Evolutionary conservation across 1,139 yeast genomes (phyloP).

Genomic region (Suhomyces wounanorum): DNA sequence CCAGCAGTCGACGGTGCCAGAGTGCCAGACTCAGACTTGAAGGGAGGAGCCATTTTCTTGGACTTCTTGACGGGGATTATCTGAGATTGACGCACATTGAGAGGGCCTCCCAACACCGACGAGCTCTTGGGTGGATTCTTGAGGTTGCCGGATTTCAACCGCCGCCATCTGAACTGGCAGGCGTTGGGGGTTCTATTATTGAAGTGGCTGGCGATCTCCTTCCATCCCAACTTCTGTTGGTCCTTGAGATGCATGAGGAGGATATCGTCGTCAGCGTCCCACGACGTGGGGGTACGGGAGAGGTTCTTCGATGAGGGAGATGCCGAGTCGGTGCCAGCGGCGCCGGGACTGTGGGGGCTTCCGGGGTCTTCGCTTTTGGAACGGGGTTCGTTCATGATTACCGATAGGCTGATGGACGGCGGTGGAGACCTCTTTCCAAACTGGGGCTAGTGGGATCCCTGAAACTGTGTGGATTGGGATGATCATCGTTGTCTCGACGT

Average conservation of each 20-base stretch:
- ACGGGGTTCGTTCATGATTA: conserved; percentile 7
- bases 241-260: conserved; percentile 70
- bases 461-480: conserved; percentile 9
- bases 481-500: conserved; percentile 16
- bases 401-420: neutral
- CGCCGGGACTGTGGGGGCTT: conserved; percentile 9
- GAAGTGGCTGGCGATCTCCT: conserved; percentile 70
- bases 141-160: conserved; percentile 64
- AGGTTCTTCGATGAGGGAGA: conserved; percentile 17
- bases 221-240: conserved; percentile 73
- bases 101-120: conserved; percentile 22
- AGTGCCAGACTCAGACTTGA: conserved; percentile 13
- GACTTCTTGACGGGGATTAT: conserved; percentile 21
- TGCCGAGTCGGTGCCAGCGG: conserved; percentile 3
- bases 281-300: conserved; percentile 63
- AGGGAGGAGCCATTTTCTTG: conserved; percentile 24
- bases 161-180: conserved; percentile 78
- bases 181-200: conserved; percentile 74
- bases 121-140: conserved; percentile 57
- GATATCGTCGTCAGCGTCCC: conserved; percentile 76
- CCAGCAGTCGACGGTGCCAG: conserved; percentile 8
- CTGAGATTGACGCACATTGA: conserved; percentile 12
- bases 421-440: conserved; percentile 1
- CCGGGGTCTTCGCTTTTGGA: conserved; percentile 7
- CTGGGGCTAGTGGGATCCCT: neutral